phyloP scores from a whole-genome alignment of 345 rosid genomes.

The Brassica nigra region DNA sequence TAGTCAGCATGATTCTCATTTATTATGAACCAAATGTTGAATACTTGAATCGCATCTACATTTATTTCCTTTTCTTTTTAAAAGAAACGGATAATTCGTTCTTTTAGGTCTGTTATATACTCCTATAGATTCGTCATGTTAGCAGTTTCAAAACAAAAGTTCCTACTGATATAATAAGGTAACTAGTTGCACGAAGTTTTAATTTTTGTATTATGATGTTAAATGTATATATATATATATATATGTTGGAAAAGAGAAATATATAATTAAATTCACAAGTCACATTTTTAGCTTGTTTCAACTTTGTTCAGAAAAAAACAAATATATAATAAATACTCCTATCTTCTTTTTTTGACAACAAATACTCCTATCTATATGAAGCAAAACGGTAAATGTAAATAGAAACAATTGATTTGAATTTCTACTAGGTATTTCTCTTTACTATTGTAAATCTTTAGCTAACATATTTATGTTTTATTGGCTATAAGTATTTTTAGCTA shows the following conservation, averaged over 20 bases:
- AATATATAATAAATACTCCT: too few relatives aligned
- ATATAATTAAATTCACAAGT: too few relatives aligned
- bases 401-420: too few relatives aligned
- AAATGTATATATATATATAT: too few relatives aligned
- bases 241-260: too few relatives aligned
- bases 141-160: background rate
- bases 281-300: background rate
- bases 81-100: conserved; percentile 21
- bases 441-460: background rate
- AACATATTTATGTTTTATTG: background rate
- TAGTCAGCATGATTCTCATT: conserved; percentile 43
- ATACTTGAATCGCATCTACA: conserved; percentile 31
- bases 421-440: background rate
- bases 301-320: background rate
- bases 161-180: too few relatives aligned
- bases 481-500: background rate
- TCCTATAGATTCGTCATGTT: conserved; percentile 12
- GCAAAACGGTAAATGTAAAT: background rate
- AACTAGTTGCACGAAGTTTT: too few relatives aligned
- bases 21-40: conserved; percentile 23
- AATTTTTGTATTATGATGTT: too few relatives aligned
- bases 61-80: conserved; percentile 12
- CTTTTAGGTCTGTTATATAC: background rate
- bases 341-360: too few relatives aligned
- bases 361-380: background rate